A percentile compares a stretch with the other conserved stretches of the same genome.
Evolutionary conservation across 495 filamentous ascomycete species (phyloP).

Genomic region (Elaphomyces granulatus): DNA sequence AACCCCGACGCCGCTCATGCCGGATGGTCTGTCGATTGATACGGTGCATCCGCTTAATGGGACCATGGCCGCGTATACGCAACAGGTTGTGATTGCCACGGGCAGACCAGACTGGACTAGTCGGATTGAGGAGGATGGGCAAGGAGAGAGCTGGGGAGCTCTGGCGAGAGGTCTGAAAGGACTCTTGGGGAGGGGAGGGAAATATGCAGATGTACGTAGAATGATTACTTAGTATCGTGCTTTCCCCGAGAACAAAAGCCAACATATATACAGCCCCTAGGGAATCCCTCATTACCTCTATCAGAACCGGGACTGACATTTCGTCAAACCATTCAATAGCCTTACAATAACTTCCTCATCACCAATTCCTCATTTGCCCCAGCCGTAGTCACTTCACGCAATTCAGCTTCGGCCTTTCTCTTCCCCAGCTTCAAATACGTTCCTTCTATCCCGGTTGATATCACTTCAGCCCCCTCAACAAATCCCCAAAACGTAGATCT

Average conservation of each 20-base stretch:
- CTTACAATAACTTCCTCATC: conserved; percentile 61
- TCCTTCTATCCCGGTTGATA: conserved; percentile 41
- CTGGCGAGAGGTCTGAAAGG: conserved; percentile 58
- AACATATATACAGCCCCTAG: background rate
- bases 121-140: conserved; percentile 50
- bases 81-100: conserved; percentile 73
- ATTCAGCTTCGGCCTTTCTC: conserved; percentile 49
- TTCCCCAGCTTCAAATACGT: conserved; percentile 71
- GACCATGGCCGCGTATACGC: conserved; percentile 63
- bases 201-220: conserved; percentile 53
- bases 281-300: too few relatives aligned
- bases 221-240: conserved; percentile 1
- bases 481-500: conserved; percentile 8
- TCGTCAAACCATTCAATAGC: conserved; percentile 33
- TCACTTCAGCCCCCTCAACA: conserved; percentile 3
- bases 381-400: conserved; percentile 19
- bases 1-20: conserved; percentile 39
- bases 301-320: background rate
- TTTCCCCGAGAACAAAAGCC: background rate
- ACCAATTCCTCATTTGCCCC: conserved; percentile 56
- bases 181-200: conserved; percentile 48
- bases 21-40: conserved; percentile 63
- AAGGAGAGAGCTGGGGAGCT: conserved; percentile 29
- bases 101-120: conserved; percentile 67
- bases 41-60: conserved; percentile 49